Percentiles rank a stretch among this genome's conserved stretches.
Conservation (phyloP, 768 basidiomycete genomes). For the Paxillus ammoniavirescens region DNA sequence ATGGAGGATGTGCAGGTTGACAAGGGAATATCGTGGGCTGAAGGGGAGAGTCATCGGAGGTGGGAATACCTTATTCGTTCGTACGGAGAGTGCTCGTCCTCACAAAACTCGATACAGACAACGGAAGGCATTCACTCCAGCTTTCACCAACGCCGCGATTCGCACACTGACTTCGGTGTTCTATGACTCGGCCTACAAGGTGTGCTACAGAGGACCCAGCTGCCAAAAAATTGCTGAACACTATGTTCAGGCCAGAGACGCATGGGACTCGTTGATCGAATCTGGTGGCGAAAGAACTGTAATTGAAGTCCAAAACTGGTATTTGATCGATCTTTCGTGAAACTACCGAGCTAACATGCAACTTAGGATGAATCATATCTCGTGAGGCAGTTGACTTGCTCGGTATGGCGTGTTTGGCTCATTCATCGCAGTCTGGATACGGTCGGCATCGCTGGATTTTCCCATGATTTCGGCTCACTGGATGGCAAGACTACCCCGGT, state of each 20-base stretch:
- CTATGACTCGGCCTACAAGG: slow-evolving; percentile 43
- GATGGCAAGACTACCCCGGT: slow-evolving; percentile 33
- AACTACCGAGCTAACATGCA: neutral
- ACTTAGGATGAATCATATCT: slow-evolving; percentile 44
- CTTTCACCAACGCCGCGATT: slow-evolving; percentile 41
- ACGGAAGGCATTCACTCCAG: slow-evolving; percentile 39
- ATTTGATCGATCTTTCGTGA: neutral
- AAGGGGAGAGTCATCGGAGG: slow-evolving; percentile 45
- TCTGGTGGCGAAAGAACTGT: slow-evolving; percentile 23
- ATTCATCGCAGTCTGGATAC: slow-evolving; percentile 36
- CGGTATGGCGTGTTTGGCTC: too few species aligned
- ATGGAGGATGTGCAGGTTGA: slow-evolving; percentile 25
- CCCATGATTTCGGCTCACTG: slow-evolving; percentile 43
- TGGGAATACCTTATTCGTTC: slow-evolving; percentile 5
- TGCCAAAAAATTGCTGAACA: too few species aligned
- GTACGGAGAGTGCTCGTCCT: slow-evolving; percentile 17
- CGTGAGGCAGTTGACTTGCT: slow-evolving; percentile 26
- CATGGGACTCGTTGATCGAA: slow-evolving; percentile 32
- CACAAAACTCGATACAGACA: slow-evolving; percentile 22
- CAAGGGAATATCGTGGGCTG: slow-evolving; percentile 36
- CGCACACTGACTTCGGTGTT: slow-evolving; percentile 36
- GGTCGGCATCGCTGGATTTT: slow-evolving; percentile 45
- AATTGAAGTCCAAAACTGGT: slow-evolving; percentile 52
- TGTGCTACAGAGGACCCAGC: slow-evolving; percentile 2
- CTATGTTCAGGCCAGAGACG: slow-evolving; percentile 24